Percentiles rank a stretch among this genome's conserved stretches.
Conservation (phyloP, 1,139 yeast species). For the Zygosaccharomyces pseudobailii region DNA sequence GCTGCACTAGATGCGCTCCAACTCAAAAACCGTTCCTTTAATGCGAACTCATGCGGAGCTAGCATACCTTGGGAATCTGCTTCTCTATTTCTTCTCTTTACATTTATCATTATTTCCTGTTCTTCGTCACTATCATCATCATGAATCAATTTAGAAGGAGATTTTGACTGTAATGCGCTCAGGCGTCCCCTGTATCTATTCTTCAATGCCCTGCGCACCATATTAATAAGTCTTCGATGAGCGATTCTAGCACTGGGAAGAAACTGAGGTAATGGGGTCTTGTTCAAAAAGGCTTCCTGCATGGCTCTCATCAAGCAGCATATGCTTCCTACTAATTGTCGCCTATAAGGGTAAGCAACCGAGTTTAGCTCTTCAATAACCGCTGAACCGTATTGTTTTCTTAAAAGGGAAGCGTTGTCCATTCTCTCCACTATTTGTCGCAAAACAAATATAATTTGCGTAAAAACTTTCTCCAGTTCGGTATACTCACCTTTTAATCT, state of each 20-base stretch:
- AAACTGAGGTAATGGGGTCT: slow-evolving; percentile 46
- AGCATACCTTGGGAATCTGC: slow-evolving; percentile 1
- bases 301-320: slow-evolving; percentile 38
- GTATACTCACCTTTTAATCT: slow-evolving; percentile 44
- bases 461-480: slow-evolving; percentile 38
- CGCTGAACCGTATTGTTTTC: slow-evolving; percentile 44
- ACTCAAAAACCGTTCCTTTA: slow-evolving; percentile 41
- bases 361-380: slow-evolving; percentile 42
- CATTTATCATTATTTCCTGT: slow-evolving; percentile 11
- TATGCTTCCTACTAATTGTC: slow-evolving; percentile 42
- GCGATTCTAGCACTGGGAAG: slow-evolving; percentile 47
- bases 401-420: slow-evolving; percentile 42
- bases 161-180: slow-evolving; percentile 5
- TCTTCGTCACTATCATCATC: slow-evolving; percentile 15
- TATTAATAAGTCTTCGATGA: slow-evolving; percentile 42
- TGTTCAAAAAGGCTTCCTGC: slow-evolving; percentile 41
- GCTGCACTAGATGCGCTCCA: slow-evolving; percentile 52
- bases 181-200: slow-evolving; percentile 20
- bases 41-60: slow-evolving; percentile 25
- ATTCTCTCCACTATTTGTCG: slow-evolving; percentile 46
- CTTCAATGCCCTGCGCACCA: slow-evolving; percentile 37
- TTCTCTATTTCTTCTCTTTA: slow-evolving; percentile 8
- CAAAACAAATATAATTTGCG: slow-evolving; percentile 43
- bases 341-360: slow-evolving; percentile 41
- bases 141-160: slow-evolving; percentile 7